Evolutionary conservation across 768 basidiomycete species (phyloP), one percentile per base, ranked within the genome.

Genomic region (Macrolepiota albuminosa): DNA sequence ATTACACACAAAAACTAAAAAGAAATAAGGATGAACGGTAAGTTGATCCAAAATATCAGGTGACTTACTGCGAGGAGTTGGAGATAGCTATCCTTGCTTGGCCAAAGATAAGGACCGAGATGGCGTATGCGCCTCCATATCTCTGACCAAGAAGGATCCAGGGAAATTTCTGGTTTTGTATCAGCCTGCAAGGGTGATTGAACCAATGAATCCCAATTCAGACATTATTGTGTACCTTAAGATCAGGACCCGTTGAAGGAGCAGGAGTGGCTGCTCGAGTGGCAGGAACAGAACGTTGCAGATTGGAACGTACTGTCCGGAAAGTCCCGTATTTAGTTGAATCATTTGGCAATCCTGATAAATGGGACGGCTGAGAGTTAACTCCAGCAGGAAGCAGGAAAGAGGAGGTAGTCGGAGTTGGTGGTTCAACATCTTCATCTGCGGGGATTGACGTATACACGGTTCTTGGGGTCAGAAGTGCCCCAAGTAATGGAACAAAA

Each of bases 81-180:
- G 4, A 96, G 78, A 59, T 78, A 79, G 36, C 70, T 68, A 61
- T 77, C 82, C 63, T 85, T 88, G 37, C 80, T 79, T 6, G 94
- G 94, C 93, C 93, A 96, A 9, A 96, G 83, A 73, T 90, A 89
- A 1, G 93, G 94, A 14, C 80, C 72, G 45, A 96, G 77, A 50
- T 82, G 83, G 51, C 76, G 75, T 59, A 95, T 74, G 47, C 93
- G 85, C 16, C 70, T 75, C 73, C 81, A 79, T 40, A 92, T 75
- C 69, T 92, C 90, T 24, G 74, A 64, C 88, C 89, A 93, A 6
- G 86, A 81, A 9, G 89, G 86, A 59, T 90, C 86, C 26, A 82
- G 72, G 4, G 78, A 69, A 42, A 85, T 74, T 63, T 87, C 81
- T 52, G 82, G 76, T 71, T 84, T 80, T 21, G 67, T 46, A 66